phyloP scores from a whole-genome alignment of 208 protist species.

The Tritrichomonas foetus region DNA sequence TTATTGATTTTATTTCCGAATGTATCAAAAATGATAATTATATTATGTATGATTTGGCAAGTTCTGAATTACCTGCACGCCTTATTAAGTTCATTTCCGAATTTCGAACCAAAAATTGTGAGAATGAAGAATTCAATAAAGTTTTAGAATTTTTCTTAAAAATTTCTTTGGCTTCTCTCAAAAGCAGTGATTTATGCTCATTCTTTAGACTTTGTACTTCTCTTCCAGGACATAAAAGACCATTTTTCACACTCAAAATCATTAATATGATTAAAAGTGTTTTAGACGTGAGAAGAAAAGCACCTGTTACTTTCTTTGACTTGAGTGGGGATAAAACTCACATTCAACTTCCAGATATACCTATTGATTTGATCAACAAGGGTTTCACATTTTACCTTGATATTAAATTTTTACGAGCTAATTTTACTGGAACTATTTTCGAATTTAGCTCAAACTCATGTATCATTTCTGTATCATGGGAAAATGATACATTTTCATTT shows the following conservation, averaged over 20 bases:
- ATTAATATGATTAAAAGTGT: not conserved
- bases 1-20: too few species aligned
- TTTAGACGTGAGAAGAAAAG: not conserved
- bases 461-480: not conserved
- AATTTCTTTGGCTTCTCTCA: not conserved
- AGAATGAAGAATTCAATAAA: not conserved
- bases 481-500: not conserved
- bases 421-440: not conserved
- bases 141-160: not conserved
- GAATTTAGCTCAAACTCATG: not conserved
- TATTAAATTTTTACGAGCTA: not conserved
- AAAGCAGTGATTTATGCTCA: not conserved
- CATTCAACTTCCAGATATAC: not conserved
- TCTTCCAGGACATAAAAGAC: not conserved
- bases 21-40: too few species aligned
- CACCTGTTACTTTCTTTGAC: not conserved
- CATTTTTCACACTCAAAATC: not conserved
- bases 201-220: not conserved
- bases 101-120: too few species aligned
- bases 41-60: too few species aligned
- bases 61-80: too few species aligned
- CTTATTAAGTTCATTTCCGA: too few species aligned
- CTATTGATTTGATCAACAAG: not conserved
- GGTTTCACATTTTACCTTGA: not conserved
- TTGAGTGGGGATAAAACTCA: not conserved